Evolutionary conservation across 352 stramenopile genomes (phyloP).

Genomic region (Globisporangium nodosum): DNA sequence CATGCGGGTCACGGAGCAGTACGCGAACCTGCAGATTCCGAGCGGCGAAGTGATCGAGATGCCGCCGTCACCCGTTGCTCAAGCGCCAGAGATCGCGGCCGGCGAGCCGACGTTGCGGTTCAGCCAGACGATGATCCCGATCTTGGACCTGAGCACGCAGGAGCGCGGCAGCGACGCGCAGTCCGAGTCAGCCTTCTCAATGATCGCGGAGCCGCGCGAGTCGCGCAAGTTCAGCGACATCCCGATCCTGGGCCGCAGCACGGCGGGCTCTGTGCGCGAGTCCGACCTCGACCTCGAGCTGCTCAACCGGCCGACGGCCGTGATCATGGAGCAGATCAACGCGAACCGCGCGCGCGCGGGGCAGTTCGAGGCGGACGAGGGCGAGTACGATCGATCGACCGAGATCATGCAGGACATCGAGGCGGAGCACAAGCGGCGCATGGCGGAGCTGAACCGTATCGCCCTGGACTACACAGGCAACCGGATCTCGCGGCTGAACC

Average conservation of each 20-base stretch:
- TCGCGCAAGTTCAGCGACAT: constrained; percentile 17
- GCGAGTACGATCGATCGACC: constrained; percentile 25
- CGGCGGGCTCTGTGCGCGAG: constrained; percentile 14
- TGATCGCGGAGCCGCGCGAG: constrained; percentile 5
- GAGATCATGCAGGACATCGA: constrained; percentile 42
- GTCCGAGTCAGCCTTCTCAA: background rate
- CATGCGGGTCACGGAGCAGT: constrained; percentile 6
- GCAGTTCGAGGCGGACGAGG: constrained; percentile 19
- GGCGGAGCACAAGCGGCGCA: constrained; percentile 50
- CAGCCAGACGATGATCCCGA: constrained; percentile 14
- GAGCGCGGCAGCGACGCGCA: constrained; percentile 7
- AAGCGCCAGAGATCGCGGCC: background rate
- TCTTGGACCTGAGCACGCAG: constrained; percentile 6
- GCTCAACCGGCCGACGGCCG: constrained; percentile 29
- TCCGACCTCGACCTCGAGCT: constrained; percentile 44
- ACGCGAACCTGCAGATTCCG: constrained; percentile 9
- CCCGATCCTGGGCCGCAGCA: constrained; percentile 10
- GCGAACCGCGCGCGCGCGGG: constrained; percentile 20
- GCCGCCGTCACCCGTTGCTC: background rate
- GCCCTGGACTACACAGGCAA: constrained; percentile 35
- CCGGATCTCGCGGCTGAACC: constrained; percentile 32
- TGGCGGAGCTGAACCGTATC: constrained; percentile 58
- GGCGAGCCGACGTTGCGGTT: constrained; percentile 2
- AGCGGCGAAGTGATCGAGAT: constrained; percentile 7
- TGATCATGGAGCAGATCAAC: constrained; percentile 36